Evolutionary conservation across 2,329 filamentous ascomycete species (phyloP).

Genomic region (Claviceps fusiformis): DNA sequence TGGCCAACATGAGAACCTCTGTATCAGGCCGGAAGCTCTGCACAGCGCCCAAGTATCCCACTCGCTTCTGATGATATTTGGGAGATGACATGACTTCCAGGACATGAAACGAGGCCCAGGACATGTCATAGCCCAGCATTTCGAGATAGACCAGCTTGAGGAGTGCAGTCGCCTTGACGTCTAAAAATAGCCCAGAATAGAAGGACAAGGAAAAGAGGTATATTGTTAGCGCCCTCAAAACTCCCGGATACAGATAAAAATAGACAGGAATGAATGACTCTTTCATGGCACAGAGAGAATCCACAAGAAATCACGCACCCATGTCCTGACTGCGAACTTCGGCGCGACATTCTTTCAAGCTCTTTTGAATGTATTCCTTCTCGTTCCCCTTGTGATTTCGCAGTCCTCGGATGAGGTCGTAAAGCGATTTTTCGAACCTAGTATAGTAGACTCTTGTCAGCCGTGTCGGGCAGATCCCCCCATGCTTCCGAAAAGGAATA

Average conservation of each 20-base stretch:
- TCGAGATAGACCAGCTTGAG: constrained; percentile 95
- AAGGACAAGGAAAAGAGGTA: not conserved
- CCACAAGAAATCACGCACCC: constrained; percentile 40
- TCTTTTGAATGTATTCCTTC: constrained; percentile 87
- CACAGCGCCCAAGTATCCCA: constrained; percentile 87
- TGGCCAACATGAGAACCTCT: constrained; percentile 93
- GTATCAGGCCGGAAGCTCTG: constrained; percentile 94
- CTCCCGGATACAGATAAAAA: not conserved
- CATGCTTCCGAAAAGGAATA: no score
- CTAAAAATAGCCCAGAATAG: constrained; percentile 25
- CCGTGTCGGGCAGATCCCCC: not conserved
- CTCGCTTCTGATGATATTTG: constrained; percentile 89
- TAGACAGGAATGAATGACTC: not conserved
- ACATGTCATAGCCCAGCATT: constrained; percentile 99
- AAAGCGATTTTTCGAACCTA: constrained; percentile 98
- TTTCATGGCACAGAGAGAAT: not conserved
- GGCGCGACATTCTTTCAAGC: constrained; percentile 84
- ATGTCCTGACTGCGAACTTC: constrained; percentile 91
- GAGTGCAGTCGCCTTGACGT: constrained; percentile 90
- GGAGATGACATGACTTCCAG: constrained; percentile 96
- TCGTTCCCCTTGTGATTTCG: constrained; percentile 93
- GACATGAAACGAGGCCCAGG: constrained; percentile 96
- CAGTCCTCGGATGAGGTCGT: constrained; percentile 94
- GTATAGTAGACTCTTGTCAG: not conserved
- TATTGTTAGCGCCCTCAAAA: not conserved